These are phyloP conservation scores for Exsudoporus floridanus DNA, from an alignment of 1,284 basidiomycete species.

Conservation along the genomic window DNA sequence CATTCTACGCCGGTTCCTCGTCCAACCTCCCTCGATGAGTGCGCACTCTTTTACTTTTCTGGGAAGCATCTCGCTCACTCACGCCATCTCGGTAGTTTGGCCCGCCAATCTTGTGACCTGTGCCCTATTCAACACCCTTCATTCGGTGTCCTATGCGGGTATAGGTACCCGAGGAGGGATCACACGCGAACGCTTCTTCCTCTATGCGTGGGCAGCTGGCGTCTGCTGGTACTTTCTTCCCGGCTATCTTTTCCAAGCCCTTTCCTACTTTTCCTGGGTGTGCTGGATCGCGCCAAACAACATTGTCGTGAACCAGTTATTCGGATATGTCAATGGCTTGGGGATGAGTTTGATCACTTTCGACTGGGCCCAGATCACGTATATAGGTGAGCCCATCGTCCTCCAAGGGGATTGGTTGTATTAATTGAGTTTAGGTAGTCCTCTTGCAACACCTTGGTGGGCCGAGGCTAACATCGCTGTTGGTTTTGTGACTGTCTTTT, in stretches of 20 bases:
- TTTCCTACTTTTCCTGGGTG: slow-evolving; percentile 69
- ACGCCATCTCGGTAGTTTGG: slow-evolving; percentile 59
- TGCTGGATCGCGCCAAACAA: slow-evolving; percentile 81
- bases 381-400: slow-evolving; percentile 36
- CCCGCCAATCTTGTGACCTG: slow-evolving; percentile 80
- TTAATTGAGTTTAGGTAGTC: slow-evolving; percentile 38
- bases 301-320: slow-evolving; percentile 66
- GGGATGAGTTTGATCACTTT: slow-evolving; percentile 71
- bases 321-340: slow-evolving; percentile 74
- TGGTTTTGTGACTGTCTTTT: slow-evolving; percentile 79
- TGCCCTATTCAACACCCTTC: slow-evolving; percentile 79
- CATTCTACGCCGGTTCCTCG: slow-evolving; percentile 70
- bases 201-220: slow-evolving; percentile 55
- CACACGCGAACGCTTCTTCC: slow-evolving; percentile 76
- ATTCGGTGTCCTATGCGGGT: slow-evolving; percentile 60
- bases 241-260: slow-evolving; percentile 71
- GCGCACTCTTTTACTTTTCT: slow-evolving; percentile 13
- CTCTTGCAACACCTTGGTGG: slow-evolving; percentile 71
- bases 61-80: background rate
- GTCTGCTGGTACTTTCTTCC: slow-evolving; percentile 69
- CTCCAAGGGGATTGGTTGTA: background rate
- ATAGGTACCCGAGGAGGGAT: slow-evolving; percentile 64
- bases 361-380: slow-evolving; percentile 63
- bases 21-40: slow-evolving; percentile 87
- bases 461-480: slow-evolving; percentile 77